Base-by-base conservation (phyloP, 352 stramenopile genomes). In the Phytophthora tubulina region DNA sequence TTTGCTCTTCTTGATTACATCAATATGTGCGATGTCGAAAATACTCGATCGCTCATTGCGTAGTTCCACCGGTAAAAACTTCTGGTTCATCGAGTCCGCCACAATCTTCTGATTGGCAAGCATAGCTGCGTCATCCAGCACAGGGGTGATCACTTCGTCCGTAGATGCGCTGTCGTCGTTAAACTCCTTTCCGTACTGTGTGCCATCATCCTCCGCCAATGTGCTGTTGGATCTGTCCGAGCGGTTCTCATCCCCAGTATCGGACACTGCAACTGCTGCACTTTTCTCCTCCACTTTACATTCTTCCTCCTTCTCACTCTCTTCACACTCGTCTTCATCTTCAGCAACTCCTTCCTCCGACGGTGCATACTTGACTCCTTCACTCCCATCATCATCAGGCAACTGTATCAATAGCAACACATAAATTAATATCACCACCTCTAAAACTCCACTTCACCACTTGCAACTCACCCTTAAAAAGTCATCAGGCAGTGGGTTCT, bases 121-220 rank as follows among this genome's bases (percentile, higher is more conserved):
- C 33, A 89, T 82, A 4, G 83, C 78, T 51, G 81, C 81, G 35
- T 79, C 78, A 51, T 88, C 73, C 52, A 92, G 79, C 35, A 92
- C 76, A 0, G 81, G 81, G 6, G 79, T 70, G n/a, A 90, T 61
- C 11, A 85, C 75, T 51, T 89, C 83, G 14, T 91, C 79, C 14
- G 81, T 77, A 66, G 89, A 76, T 27, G 84, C 79, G 8, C 80
- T 81, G 13, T 80, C 74, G 4, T 82, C 68, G 11, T 76, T 70
- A 72, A 95, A 95, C 74, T 93, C 87, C 54, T 92, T 93, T 3
- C 89, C 89, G 44, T 93, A 96, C 59, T 94, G 56, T 30, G 89
- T 96, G 3, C 89, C 89, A 59, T 96, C 89, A 49, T 96, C 89
- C 44, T 95, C 86, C 0, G 86, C 84, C 14, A 94, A 72, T 1